phyloP scores from a whole-genome alignment of 257 asterid species.

The Phtheirospermum japonicum region DNA sequence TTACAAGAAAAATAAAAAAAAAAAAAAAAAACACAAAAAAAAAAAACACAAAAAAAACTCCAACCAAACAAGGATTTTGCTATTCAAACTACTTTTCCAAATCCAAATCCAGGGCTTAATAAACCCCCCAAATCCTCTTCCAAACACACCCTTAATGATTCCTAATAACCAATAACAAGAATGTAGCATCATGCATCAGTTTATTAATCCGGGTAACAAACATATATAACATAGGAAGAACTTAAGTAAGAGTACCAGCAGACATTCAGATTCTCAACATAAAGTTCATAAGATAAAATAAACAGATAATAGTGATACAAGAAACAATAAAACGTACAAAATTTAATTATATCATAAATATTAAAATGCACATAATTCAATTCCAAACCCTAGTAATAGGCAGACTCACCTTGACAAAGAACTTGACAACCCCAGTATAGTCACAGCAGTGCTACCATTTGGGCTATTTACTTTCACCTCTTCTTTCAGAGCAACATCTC shows the following conservation, averaged over 20 bases:
- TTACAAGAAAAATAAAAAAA: too few species aligned
- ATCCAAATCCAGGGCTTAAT: too few species aligned
- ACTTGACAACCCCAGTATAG: slow-evolving; percentile 83
- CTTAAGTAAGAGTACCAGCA: slow-evolving; percentile 3
- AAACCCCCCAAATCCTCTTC: not conserved
- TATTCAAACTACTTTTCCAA: too few species aligned
- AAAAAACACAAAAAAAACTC: too few species aligned
- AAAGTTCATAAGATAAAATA: not conserved
- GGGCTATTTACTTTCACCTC: slow-evolving; percentile 65
- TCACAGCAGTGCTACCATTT: slow-evolving; percentile 49
- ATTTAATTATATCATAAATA: not conserved
- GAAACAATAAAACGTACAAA: not conserved
- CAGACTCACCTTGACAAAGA: slow-evolving; percentile 79
- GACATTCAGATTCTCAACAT: slow-evolving; percentile 14
- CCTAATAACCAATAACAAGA: slow-evolving; percentile 14
- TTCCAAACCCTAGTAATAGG: slow-evolving; percentile 13
- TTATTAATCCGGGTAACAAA: slow-evolving; percentile 10
- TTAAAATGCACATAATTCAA: slow-evolving; percentile 7
- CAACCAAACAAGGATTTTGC: too few species aligned
- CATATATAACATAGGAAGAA: slow-evolving; percentile 17
- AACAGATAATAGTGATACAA: not conserved
- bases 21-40: too few species aligned
- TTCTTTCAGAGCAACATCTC: slow-evolving; percentile 75
- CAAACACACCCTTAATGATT: not conserved
- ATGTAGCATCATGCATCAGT: slow-evolving; percentile 19